phyloP scores from a whole-genome alignment of 2,329 filamentous ascomycete species.

The Epichloe glyceriae region DNA sequence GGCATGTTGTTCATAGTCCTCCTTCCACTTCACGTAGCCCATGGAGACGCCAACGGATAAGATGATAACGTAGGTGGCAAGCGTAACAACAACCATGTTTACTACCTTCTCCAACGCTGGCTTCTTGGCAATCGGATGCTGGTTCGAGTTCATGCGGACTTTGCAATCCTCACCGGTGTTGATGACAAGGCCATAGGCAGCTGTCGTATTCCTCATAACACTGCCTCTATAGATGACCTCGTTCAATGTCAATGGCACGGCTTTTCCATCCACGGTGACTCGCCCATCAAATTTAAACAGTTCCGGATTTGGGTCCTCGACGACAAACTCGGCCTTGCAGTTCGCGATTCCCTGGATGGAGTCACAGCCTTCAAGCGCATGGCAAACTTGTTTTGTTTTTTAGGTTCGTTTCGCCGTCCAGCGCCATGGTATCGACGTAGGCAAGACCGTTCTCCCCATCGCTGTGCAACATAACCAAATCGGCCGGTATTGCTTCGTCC shows the following conservation, averaged over 20 bases:
- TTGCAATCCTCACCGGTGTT: conserved; percentile 89
- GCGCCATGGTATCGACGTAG: conserved; percentile 73
- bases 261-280: conserved; percentile 44
- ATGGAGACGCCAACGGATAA: conserved; percentile 73
- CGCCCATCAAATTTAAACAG: conserved; percentile 66
- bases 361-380: conserved; percentile 44
- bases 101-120: conserved; percentile 63
- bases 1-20: conserved; percentile 49
- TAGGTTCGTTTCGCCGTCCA: conserved; percentile 72
- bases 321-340: conserved; percentile 49
- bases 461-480: conserved; percentile 67
- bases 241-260: conserved; percentile 59
- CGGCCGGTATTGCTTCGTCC: conserved; percentile 71
- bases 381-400: conserved; percentile 60
- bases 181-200: conserved; percentile 64
- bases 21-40: conserved; percentile 68
- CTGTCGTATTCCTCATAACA: conserved; percentile 65
- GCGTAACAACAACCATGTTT: conserved; percentile 69
- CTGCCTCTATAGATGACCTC: conserved; percentile 83
- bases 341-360: conserved; percentile 39
- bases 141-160: conserved; percentile 84
- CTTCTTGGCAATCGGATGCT: conserved; percentile 73
- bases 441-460: conserved; percentile 67
- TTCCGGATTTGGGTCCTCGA: conserved; percentile 67
- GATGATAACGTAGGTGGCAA: conserved; percentile 66